Evolutionary conservation across 306 rosid genomes (phyloP), one percentile per base, ranked within the genome.

Genomic region (Hippophae rhamnoides): DNA sequence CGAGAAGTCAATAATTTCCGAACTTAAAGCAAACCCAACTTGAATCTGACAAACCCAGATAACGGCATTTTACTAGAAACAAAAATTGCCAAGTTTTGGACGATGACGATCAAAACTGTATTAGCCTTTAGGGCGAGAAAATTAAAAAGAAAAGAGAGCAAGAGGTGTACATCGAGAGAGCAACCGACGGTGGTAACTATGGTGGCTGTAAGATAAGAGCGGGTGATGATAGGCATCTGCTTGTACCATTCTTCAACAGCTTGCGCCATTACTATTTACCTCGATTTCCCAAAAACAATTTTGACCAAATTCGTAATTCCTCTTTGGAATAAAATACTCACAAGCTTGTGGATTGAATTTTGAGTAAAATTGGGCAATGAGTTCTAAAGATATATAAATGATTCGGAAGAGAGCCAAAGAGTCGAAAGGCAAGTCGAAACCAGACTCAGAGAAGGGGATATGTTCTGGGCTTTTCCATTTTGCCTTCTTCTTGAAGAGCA

Each of bases 161-260:
- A 14, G 52, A 40, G 53, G 41, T 56, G 7, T 73, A 92, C 98
- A 40, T 92, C 98, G 46, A 92, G 98, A 47, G 98, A 81, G 66
- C 98, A 92, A 6, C 96, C 98, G 61, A 92, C 81, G 69, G 92
- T 87, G 73, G 96, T 92, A 69, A 83, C 85, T 43, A 92, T 81
- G 13, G 95, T 93, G 13, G 98, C 98, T 0, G 98, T 88, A 79
- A 92, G 93, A 65, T 87, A 92, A 1, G 93, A 83, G 41, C 98
- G 92, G 18, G 98, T 92, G 64, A 92, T 85, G 18, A 85, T 64
- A 1, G 98, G 98, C 98, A 92, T 92, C 85, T 92, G 96, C 77
- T 83, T 85, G 71, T 92, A 92, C 98, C 98, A 92, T 79, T 92
- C 98, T 67, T 92, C 98, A 50, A 92, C 93, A 3, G 98, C 96